phyloP scores from a whole-genome alignment of 23 red algal species.

The Gracilariopsis chorda region DNA sequence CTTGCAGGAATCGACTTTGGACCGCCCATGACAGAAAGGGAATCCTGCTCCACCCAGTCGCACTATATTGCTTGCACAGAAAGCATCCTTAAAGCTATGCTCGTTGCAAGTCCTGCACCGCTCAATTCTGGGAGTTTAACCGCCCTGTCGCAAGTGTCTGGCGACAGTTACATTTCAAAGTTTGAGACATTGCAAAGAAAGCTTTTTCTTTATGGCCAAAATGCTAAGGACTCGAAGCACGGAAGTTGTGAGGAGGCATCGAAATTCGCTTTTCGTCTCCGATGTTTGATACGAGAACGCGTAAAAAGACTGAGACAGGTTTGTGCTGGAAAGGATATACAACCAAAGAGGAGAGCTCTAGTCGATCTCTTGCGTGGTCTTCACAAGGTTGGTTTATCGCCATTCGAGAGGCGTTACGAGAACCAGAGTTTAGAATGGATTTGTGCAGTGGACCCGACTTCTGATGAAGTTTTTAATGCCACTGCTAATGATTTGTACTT shows the following conservation, averaged over 20 bases:
- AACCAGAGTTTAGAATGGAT: neutral
- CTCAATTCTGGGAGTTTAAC: too few relatives aligned
- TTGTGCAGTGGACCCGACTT: neutral
- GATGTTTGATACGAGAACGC: neutral
- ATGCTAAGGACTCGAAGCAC: neutral
- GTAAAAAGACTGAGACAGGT: neutral
- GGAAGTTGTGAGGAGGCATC: neutral
- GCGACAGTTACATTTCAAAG: neutral
- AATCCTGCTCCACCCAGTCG: neutral
- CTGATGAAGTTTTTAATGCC: neutral
- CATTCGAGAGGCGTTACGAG: slow-evolving; percentile 7
- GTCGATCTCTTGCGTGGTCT: slow-evolving; percentile 46
- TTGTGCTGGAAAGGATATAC: neutral
- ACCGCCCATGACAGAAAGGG: neutral
- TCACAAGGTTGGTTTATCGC: slow-evolving; percentile 30
- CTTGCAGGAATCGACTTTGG: neutral
- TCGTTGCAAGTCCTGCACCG: too few relatives aligned
- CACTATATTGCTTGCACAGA: too few relatives aligned
- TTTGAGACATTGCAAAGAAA: neutral
- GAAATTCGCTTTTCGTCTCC: neutral
- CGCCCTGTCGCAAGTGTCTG: too few relatives aligned
- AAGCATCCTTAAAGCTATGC: too few relatives aligned
- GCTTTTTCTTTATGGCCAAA: neutral
- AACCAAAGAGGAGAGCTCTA: slow-evolving; percentile 58
- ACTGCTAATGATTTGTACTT: slow-evolving; percentile 49